These are phyloP conservation scores for Centrapalus pauciflorus DNA, from an alignment of 129 eudicot genomes.

Conservation along the genomic window DNA sequence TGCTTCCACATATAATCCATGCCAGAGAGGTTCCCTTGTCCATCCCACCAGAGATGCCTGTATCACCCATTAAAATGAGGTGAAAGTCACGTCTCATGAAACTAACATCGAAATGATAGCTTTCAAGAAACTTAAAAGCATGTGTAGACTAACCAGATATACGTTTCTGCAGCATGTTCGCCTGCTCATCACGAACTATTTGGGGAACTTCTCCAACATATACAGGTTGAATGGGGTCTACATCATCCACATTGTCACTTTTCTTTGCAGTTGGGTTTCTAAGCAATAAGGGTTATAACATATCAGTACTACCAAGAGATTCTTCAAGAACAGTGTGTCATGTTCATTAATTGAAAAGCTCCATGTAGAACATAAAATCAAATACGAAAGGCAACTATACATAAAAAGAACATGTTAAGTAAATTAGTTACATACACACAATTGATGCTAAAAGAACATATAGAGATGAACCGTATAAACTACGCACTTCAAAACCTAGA, in stretches of 20 bases:
- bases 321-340: constrained; percentile 7
- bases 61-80: constrained; percentile 49
- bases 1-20: constrained; percentile 73
- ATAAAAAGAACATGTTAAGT: background rate
- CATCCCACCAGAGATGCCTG: constrained; percentile 72
- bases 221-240: constrained; percentile 61
- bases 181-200: constrained; percentile 81
- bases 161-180: constrained; percentile 40
- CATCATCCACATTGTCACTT: constrained; percentile 50
- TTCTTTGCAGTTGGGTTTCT: constrained; percentile 62
- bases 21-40: constrained; percentile 76
- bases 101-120: background rate
- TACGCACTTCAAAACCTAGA: constrained; percentile 10
- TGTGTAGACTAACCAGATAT: constrained; percentile 54
- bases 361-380: background rate
- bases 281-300: constrained; percentile 12
- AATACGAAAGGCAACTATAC: background rate
- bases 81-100: background rate
- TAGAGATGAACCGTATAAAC: background rate
- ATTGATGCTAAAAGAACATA: background rate
- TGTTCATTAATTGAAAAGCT: constrained; percentile 1
- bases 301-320: background rate
- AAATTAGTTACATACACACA: constrained; percentile 3
- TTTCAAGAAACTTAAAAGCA: constrained; percentile 7
- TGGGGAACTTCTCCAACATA: constrained; percentile 92